Base-by-base conservation (phyloP, 2,329 filamentous ascomycete species). In the Ceratocystis harringtonii region DNA sequence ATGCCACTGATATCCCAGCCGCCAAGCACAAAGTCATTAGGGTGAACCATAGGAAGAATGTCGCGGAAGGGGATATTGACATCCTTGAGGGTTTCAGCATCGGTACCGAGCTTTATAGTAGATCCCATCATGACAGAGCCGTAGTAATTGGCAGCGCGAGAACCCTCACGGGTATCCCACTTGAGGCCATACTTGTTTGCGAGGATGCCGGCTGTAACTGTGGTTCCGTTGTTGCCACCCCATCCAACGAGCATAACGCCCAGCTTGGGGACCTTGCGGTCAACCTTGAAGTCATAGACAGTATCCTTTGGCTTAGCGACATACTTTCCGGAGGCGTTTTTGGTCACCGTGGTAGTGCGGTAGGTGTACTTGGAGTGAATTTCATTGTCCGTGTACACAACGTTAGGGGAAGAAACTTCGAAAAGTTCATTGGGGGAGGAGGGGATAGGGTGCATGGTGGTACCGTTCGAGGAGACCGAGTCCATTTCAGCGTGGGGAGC, bases 161-260 rank as follows among this genome's bases (percentile, higher is more conserved):
- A 79, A 64, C 92, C 92, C 77, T 96, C 90, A 73, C 92, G 92
- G 72, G 94, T 97, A 69, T 96, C 90, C 94, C 94, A 99, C 68
- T 81, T 80, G 67, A 97, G 83, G 67, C 84, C 82, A 71, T 87
- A 89, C 74, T 90, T 89, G 79, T 99, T 99, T 77, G 92, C 94
- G 74, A 99, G 83, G 77, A 99, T 95, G 75, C 92, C 94, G 68
- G 94, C 94, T 68, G 94, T 97, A 69, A 99, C 90, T 67, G 94
- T 99, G 70, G 90, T 90, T 70, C 94, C 94, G 75, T 99, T 99
- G 84, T 99, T 99, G 73, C 94, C 94, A 77, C 94, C 94, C 85
- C 88, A 92, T 69, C 94, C 94, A 70, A 99, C 92, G 70, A 99
- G 83, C 94, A 99, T 97, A 80, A 96, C 84, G 74, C 94, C 94